Evolutionary conservation across 495 filamentous ascomycete genomes (phyloP).

Genomic region (Pyronema omphalodes): DNA sequence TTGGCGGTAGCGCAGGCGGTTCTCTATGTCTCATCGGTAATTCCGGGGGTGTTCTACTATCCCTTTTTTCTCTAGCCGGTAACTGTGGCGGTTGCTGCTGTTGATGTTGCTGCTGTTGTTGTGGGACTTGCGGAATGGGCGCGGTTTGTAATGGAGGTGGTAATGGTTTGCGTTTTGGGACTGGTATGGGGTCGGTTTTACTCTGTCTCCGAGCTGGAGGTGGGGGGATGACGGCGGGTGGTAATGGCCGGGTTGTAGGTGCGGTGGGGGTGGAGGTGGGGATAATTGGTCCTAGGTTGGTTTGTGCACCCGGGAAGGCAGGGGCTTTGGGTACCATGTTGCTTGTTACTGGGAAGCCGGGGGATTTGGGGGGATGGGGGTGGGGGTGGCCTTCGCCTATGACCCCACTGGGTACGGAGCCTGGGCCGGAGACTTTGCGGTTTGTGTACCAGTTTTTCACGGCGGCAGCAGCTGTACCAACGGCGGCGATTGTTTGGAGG

Average conservation of each 20-base stretch:
- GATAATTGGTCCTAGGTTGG: conserved; percentile 8
- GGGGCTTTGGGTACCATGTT: too few species aligned
- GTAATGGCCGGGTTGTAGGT: conserved; percentile 42
- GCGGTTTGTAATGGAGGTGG: conserved; percentile 27
- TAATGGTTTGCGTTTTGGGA: conserved; percentile 45
- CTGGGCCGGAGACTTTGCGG: conserved; percentile 20
- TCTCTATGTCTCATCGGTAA: too few species aligned
- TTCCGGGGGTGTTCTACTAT: background rate
- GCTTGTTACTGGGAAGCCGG: too few species aligned
- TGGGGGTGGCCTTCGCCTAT: conserved; percentile 1
- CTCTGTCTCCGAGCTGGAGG: conserved; percentile 38
- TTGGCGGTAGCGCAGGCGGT: conserved; percentile 20
- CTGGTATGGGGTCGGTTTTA: conserved; percentile 27
- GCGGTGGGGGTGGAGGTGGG: conserved; percentile 35
- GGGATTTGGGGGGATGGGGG: background rate
- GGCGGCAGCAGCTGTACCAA: conserved; percentile 54
- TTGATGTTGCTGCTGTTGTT: conserved; percentile 29
- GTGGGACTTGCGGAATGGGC: conserved; percentile 24
- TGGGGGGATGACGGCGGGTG: conserved; percentile 51
- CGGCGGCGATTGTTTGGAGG: conserved; percentile 31
- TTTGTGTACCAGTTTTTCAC: conserved; percentile 59
- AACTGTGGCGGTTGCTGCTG: conserved; percentile 28
- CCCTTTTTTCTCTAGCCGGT: conserved; percentile 12
- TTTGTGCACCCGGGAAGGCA: background rate
- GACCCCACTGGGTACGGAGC: conserved; percentile 2